Percentiles rank a stretch among this genome's conserved stretches.
These are phyloP conservation scores for Lichtheimia ornata DNA, from an alignment of 371 early-diverging fungal species.

Conservation along the genomic window DNA sequence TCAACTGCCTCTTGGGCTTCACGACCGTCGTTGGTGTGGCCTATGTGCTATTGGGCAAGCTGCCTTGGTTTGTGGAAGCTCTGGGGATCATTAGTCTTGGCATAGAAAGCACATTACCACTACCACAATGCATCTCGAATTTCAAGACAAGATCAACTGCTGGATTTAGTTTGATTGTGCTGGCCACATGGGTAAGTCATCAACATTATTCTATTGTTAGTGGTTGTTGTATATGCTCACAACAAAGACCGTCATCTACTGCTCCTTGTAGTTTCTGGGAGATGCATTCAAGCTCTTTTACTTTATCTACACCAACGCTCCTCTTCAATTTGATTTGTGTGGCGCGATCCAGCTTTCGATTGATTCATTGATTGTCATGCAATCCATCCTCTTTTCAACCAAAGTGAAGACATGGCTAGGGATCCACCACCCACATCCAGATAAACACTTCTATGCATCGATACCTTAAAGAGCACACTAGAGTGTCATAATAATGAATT, in stretches of 20 bases:
- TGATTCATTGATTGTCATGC: conserved; percentile 57
- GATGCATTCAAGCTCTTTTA: conserved; percentile 67
- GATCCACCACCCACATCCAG: neutral
- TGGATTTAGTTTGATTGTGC: conserved; percentile 53
- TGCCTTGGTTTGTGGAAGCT: conserved; percentile 31
- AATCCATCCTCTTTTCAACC: conserved; percentile 52
- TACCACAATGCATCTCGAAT: conserved; percentile 63
- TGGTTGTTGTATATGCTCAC: too few species aligned
- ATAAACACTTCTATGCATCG: neutral
- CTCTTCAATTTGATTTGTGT: conserved; percentile 67
- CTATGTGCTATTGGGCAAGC: conserved; percentile 29
- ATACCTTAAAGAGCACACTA: neutral
- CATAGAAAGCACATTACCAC: conserved; percentile 62
- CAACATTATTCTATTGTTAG: neutral
- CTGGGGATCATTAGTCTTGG: conserved; percentile 50
- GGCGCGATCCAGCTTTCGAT: conserved; percentile 63
- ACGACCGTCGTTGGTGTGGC: conserved; percentile 34
- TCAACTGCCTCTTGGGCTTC: conserved; percentile 45
- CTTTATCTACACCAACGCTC: conserved; percentile 54
- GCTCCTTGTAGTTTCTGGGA: conserved; percentile 57
- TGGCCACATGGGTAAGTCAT: conserved; percentile 47
- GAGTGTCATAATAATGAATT: too few species aligned
- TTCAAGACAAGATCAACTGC: conserved; percentile 49
- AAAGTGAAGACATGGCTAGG: conserved; percentile 21
- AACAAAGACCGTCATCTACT: neutral